Percentiles rank a stretch among this genome's conserved stretches.
These are phyloP conservation scores for Arachis monticola DNA, from an alignment of 331 rosid species.

Conservation along the genomic window DNA sequence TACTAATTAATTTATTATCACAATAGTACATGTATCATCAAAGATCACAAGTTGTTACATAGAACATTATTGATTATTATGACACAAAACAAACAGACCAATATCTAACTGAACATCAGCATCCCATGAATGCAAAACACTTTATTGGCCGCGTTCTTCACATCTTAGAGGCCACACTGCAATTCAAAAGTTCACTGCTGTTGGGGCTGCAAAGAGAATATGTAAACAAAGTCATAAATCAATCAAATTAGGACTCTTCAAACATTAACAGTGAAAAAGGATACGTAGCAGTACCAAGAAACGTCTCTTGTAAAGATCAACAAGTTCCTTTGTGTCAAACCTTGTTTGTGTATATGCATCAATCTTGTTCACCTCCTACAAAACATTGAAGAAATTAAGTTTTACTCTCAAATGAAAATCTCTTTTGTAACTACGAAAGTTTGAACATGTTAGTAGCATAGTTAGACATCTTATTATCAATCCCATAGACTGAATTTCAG, in stretches of 20 bases:
- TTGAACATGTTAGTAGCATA: not conserved
- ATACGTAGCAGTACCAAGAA: slow-evolving; percentile 44
- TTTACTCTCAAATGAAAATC: slow-evolving; percentile 17
- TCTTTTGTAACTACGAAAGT: not conserved
- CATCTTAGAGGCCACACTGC: slow-evolving; percentile 1
- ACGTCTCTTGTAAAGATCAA: slow-evolving; percentile 46
- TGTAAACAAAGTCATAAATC: not conserved
- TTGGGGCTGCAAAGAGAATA: slow-evolving; percentile 44
- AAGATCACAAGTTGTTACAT: no score
- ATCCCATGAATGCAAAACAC: not conserved
- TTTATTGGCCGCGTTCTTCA: slow-evolving; percentile 15
- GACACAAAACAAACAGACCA: slow-evolving; percentile 1
- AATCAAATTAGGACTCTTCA: slow-evolving; percentile 19
- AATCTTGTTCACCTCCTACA: slow-evolving; percentile 64
- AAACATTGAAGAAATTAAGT: not conserved
- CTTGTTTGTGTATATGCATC: slow-evolving; percentile 62
- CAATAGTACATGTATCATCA: no score
- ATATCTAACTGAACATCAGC: slow-evolving; percentile 23
- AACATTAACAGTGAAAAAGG: not conserved
- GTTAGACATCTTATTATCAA: no score
- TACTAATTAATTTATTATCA: no score
- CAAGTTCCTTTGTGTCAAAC: slow-evolving; percentile 43
- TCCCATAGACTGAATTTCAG: no score
- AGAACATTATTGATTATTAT: not conserved
- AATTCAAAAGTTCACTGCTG: slow-evolving; percentile 37